Evolutionary conservation across 768 basidiomycete genomes (phyloP), one percentile per base, ranked within the genome.

Genomic region (Hemileccinum rubropunctum): DNA sequence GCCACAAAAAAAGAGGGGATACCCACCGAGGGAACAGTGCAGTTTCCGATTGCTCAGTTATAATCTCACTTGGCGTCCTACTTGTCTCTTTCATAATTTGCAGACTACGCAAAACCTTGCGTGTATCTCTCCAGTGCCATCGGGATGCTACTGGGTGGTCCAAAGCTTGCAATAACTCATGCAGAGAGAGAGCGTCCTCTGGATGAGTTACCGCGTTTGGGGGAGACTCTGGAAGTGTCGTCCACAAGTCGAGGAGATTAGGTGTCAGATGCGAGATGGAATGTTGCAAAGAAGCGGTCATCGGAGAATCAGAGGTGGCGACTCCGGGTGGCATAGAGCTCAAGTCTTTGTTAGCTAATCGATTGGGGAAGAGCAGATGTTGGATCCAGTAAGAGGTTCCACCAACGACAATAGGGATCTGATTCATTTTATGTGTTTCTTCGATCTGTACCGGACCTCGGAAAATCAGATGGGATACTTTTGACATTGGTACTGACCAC

Each of bases 331-430:
- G 54, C 36, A 41, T 23, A 18, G 40, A 27, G 12, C 40, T 18
- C 27, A 62, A 47, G 13, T 70, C 57, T 15, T 67, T 59, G 20
- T 58, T 63, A 7, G 68, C 71, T 32, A 94, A 73, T 20, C 88
- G 80, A 60, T 86, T 82, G 0, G 94, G 90, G 62, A 98, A 98
- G 12, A 98, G 73, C 34, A 97, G 82, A 64, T 99, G 91, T 60
- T 99, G 95, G 21, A 95, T 89, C 87, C 95, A 99, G 65, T 99
- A 99, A 4, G 91, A 83, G 2, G 97, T 98, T 6, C 97, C 97
- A 3, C 97, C 97, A 40, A 95, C 94, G 7, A 95, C 74, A 48
- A 99, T 89, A 0, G 97, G 95, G 6, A 98, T 66, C 50, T 86
- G 71, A 3, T 77, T 66, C 51, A 77, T 72, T 34, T 58, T 54